phyloP scores from a whole-genome alignment of 2,329 filamentous ascomycete species.

The Ascochyta viciae-villosae region DNA sequence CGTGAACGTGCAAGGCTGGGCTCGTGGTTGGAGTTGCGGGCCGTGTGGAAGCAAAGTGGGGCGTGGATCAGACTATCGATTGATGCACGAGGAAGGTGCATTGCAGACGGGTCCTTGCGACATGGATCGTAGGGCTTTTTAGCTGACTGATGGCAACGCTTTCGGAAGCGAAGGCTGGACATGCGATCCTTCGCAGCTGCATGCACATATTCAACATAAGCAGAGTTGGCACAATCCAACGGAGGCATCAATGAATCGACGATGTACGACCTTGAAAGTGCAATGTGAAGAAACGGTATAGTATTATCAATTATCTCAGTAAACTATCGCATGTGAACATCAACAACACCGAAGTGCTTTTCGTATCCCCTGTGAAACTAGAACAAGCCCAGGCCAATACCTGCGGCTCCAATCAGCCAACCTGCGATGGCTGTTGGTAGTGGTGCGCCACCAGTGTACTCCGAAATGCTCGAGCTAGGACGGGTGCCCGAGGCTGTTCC shows the following conservation, averaged over 20 bases:
- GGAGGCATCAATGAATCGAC: too few species aligned
- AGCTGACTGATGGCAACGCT: background rate
- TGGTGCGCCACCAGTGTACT: constrained; percentile 25
- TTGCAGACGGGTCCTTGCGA: constrained; percentile 8
- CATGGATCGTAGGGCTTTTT: background rate
- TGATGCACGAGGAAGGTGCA: constrained; percentile 12
- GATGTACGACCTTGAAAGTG: background rate
- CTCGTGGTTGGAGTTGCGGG: constrained; percentile 5
- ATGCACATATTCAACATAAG: background rate
- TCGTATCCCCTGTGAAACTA: constrained; percentile 2
- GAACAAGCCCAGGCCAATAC: constrained; percentile 31
- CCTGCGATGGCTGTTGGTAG: constrained; percentile 23
- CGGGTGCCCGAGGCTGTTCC: constrained; percentile 10
- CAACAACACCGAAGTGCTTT: constrained; percentile 3
- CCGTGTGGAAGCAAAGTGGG: constrained; percentile 10
- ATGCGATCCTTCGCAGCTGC: background rate
- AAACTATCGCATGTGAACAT: background rate
- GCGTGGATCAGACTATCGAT: constrained; percentile 9
- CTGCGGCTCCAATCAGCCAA: constrained; percentile 31
- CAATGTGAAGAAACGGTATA: background rate
- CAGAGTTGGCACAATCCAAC: background rate
- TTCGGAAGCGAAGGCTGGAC: background rate
- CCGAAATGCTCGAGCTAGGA: constrained; percentile 7
- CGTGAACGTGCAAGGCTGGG: constrained; percentile 9
- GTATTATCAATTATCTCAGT: constrained; percentile 8